phyloP scores from a whole-genome alignment of 2,329 filamentous ascomycete genomes.

The Curvularia verruculosa region DNA sequence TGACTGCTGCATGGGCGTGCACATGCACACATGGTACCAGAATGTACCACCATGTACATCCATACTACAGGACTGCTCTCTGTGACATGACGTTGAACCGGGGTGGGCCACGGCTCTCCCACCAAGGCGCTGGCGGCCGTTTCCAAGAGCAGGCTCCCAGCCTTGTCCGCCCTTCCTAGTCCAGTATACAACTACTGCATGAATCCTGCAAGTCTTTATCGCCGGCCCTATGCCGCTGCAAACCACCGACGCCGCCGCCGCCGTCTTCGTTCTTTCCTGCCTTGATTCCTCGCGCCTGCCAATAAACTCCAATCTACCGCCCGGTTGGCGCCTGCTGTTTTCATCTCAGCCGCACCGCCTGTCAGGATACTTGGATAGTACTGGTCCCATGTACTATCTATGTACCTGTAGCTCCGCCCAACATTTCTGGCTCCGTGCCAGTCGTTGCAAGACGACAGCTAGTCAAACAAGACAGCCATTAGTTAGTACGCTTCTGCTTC shows the following conservation, averaged over 20 bases:
- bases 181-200: neutral
- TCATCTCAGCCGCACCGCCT: neutral
- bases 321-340: neutral
- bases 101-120: neutral
- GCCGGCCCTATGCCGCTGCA: neutral
- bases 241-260: neutral
- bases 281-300: neutral
- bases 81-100: conserved; percentile 16
- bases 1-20: conserved; percentile 6
- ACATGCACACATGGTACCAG: conserved; percentile 9
- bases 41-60: too few relatives aligned
- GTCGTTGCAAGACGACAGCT: neutral
- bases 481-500: neutral
- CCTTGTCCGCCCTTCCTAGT: neutral
- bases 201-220: neutral
- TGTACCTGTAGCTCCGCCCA: neutral
- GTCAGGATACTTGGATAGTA: too few relatives aligned
- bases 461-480: neutral
- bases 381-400: too few relatives aligned
- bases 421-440: neutral
- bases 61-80: neutral
- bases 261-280: neutral
- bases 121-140: neutral
- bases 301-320: neutral
- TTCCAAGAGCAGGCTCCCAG: conserved; percentile 8